A percentile compares a stretch with the other conserved stretches of the same genome.
phyloP scores from a whole-genome alignment of 2,329 filamentous ascomycete genomes.

The Grosmannia clavigera region DNA sequence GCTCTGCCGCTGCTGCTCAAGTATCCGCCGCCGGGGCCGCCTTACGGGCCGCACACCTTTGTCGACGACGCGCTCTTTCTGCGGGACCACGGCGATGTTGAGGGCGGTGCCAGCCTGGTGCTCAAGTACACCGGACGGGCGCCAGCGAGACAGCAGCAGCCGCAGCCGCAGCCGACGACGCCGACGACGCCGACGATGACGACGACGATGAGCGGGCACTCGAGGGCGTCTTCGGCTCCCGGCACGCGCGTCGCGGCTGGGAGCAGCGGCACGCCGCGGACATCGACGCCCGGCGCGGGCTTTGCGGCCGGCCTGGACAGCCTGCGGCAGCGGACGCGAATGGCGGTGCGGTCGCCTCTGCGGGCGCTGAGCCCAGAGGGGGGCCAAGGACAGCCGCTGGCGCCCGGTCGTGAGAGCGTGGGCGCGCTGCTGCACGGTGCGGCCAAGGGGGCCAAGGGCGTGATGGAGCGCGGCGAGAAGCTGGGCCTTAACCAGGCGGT shows the following conservation, averaged over 20 bases:
- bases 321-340: constrained; percentile 28
- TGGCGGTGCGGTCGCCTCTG: constrained; percentile 30
- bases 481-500: constrained; percentile 72
- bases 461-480: constrained; percentile 61
- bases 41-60: constrained; percentile 62
- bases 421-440: constrained; percentile 66
- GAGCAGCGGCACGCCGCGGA: constrained; percentile 7
- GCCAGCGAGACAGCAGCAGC: background rate
- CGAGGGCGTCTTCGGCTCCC: too few species aligned
- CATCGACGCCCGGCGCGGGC: constrained; percentile 8
- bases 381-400: constrained; percentile 18
- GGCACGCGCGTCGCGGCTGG: background rate
- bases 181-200: too few species aligned
- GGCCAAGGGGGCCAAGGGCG: constrained; percentile 61
- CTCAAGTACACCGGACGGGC: constrained; percentile 54
- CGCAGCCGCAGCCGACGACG: too few species aligned
- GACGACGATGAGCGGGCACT: too few species aligned
- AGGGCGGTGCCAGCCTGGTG: constrained; percentile 54
- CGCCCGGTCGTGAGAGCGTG: constrained; percentile 44
- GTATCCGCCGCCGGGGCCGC: constrained; percentile 56
- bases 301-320: constrained; percentile 16
- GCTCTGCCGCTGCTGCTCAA: constrained; percentile 73
- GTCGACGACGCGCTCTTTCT: constrained; percentile 77
- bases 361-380: background rate
- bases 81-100: constrained; percentile 46